Evolutionary conservation across 2,329 filamentous ascomycete genomes (phyloP).

Genomic region (Ascochyta fabae): DNA sequence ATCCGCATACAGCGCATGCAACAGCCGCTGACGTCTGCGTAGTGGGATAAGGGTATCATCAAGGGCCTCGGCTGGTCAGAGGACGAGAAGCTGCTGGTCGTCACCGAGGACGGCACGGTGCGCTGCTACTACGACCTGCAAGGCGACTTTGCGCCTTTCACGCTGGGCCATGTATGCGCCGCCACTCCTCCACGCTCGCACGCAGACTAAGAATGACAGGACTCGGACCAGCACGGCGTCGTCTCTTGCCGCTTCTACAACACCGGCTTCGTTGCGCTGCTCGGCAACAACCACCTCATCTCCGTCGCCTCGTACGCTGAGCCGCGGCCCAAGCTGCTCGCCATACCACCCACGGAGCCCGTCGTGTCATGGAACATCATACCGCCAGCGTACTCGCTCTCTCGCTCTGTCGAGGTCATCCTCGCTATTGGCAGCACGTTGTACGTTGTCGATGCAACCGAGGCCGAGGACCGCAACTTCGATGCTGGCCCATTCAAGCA

Average conservation of each 20-base stretch:
- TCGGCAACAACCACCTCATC: conserved; percentile 86
- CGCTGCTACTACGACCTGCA: conserved; percentile 91
- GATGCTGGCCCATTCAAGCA: conserved; percentile 93
- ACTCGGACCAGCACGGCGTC: conserved; percentile 86
- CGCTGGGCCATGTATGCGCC: conserved; percentile 70
- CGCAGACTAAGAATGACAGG: background rate
- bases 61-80: conserved; percentile 95
- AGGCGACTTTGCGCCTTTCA: conserved; percentile 93
- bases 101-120: conserved; percentile 88
- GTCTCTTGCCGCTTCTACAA: conserved; percentile 90
- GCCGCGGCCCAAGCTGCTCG: conserved; percentile 83
- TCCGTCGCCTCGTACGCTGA: conserved; percentile 90
- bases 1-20: conserved; percentile 46
- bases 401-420: conserved; percentile 89
- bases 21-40: conserved; percentile 6
- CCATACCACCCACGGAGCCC: conserved; percentile 75
- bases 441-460: conserved; percentile 83
- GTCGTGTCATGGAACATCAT: conserved; percentile 91
- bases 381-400: conserved; percentile 85
- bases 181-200: background rate
- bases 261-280: conserved; percentile 88
- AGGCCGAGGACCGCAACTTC: conserved; percentile 88
- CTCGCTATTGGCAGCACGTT: conserved; percentile 85
- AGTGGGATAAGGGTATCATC: conserved; percentile 90
- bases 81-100: conserved; percentile 87